Evolutionary conservation across 495 filamentous ascomycete genomes (phyloP), one percentile per base, ranked within the genome.

Genomic region (Tetracladium setigerum): DNA sequence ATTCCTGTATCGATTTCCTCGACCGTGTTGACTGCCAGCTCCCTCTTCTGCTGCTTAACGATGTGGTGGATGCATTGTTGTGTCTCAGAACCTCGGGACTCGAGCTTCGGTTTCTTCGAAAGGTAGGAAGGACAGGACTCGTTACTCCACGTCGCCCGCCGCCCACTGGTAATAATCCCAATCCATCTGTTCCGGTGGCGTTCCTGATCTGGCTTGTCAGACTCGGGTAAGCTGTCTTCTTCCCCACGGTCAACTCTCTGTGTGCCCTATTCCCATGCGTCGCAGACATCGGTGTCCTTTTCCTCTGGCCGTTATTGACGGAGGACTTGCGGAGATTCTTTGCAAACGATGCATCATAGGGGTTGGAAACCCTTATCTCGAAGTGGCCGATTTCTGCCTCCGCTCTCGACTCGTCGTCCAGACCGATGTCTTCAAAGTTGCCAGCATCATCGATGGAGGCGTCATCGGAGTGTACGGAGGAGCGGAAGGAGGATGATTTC

Each of bases 361-460:
- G 66, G 61, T 27, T 68, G 48, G 46, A 59, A 63, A 49, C 69
- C 53, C 78, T 78, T 34, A 67, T 50, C 49, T 70, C 67, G 31
- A 69, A 61, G 44, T 72, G 67, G 41, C 66, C 62, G 31, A 67
- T 66, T 41, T 64, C 56, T 22, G 64, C 63, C 30, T 67, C 57
- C 6, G 48, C 46, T 12, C 50, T 52, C 41, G 60, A 58, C 44
- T 87, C 78, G 57, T 95, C 89, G 38, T 85, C 78, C 7, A 98
- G 76, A 9, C 84, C 86, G 54, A 96, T 95, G 41, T 97, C 92
- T 62, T 98, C 92, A 57, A 97, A 96, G 57, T 96, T 82, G 41
- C 74, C 76, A 34, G 81, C 75, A 59, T 91, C 84, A 17, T 54
- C 40, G 18, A 54, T 54, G 18, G 31, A 49, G 46, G 80, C 78